A percentile compares a stretch with the other conserved stretches of the same genome.
Evolutionary conservation across 495 filamentous ascomycete genomes (phyloP).

Genomic region (Neurospora terricola): DNA sequence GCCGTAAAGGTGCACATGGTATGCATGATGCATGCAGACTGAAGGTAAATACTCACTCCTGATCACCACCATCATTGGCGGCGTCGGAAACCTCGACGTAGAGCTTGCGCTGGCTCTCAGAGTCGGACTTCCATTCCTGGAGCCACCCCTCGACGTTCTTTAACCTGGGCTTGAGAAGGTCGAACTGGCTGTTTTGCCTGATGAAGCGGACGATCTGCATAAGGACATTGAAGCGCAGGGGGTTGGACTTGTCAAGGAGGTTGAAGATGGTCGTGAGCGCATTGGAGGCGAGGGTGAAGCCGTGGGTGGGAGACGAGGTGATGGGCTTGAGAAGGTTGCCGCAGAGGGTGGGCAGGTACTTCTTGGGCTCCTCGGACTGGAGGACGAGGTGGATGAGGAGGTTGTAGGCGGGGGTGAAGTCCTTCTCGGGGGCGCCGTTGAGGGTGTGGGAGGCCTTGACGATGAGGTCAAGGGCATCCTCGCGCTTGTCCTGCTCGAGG

Average conservation of each 20-base stretch:
- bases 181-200: slow-evolving; percentile 60
- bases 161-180: slow-evolving; percentile 69
- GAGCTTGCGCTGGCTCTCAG: slow-evolving; percentile 70
- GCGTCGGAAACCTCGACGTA: slow-evolving; percentile 70
- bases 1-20: neutral
- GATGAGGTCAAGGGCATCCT: slow-evolving; percentile 82
- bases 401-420: slow-evolving; percentile 91
- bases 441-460: slow-evolving; percentile 61
- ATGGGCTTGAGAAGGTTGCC: slow-evolving; percentile 78
- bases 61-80: slow-evolving; percentile 65
- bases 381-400: slow-evolving; percentile 86
- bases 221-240: slow-evolving; percentile 80
- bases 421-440: slow-evolving; percentile 83
- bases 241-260: slow-evolving; percentile 63
- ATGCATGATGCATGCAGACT: neutral
- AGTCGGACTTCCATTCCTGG: slow-evolving; percentile 68
- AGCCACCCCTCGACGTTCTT: slow-evolving; percentile 74
- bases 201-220: slow-evolving; percentile 73
- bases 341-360: slow-evolving; percentile 80
- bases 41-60: slow-evolving; percentile 41
- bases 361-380: slow-evolving; percentile 70
- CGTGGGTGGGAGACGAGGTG: slow-evolving; percentile 72
- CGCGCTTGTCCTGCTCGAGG: slow-evolving; percentile 60
- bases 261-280: slow-evolving; percentile 96
- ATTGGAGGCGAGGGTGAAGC: slow-evolving; percentile 71